Conservation (phyloP, 139 green algal species). For the Chlorella sp. region DNA sequence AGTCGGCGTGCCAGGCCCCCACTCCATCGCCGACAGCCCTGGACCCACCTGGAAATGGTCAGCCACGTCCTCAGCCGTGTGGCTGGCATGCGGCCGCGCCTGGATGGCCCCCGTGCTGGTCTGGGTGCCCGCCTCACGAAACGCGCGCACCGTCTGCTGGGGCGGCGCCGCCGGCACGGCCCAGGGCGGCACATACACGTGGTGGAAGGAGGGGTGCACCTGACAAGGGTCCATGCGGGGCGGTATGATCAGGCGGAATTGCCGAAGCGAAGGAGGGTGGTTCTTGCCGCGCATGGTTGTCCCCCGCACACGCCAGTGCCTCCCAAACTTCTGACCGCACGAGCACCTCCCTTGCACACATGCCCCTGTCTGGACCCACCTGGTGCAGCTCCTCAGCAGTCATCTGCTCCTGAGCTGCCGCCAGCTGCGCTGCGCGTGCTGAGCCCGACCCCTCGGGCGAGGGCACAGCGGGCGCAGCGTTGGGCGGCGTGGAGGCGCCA, state of each 20-base stretch:
- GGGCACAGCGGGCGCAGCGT: neutral
- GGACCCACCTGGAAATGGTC: neutral
- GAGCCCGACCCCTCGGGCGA: neutral
- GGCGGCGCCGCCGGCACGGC: neutral
- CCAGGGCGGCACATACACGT: conserved; percentile 29
- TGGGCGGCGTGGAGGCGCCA: neutral
- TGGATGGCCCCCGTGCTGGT: neutral
- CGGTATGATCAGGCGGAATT: no score
- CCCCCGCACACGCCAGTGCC: neutral
- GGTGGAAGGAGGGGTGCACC: conserved; percentile 11
- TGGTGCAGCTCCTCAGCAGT: conserved; percentile 12
- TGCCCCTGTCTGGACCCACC: neutral
- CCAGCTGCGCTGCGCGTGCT: conserved; percentile 1
- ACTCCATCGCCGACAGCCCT: no score
- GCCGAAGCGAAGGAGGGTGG: neutral
- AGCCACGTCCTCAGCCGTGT: neutral
- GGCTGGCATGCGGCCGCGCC: neutral
- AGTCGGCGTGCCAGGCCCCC: no score
- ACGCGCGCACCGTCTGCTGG: neutral
- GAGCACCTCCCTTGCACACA: neutral
- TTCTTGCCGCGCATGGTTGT: neutral
- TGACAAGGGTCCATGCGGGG: no score
- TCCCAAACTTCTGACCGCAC: no score
- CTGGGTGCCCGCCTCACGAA: conserved; percentile 15
- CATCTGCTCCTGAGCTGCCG: conserved; percentile 5